A percentile compares a stretch with the other conserved stretches of the same genome.
These are phyloP conservation scores for Ogataea degrootiae DNA, from an alignment of 805 yeast species.

Conservation along the genomic window DNA sequence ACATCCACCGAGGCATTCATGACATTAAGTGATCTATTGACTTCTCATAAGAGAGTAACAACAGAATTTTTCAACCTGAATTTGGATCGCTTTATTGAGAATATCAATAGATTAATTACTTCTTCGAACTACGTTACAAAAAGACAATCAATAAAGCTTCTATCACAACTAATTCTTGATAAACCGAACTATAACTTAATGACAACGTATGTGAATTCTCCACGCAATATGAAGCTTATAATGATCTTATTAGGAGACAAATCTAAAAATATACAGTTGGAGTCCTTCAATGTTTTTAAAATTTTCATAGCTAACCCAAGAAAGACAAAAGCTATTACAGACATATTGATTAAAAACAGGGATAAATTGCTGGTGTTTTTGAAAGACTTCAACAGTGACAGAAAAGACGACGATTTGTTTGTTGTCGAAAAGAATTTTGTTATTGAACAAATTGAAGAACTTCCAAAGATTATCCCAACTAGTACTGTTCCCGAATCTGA, in stretches of 20 bases:
- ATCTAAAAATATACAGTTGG: conserved; percentile 82
- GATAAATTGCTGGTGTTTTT: conserved; percentile 70
- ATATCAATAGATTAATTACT: conserved; percentile 65
- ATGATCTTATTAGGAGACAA: conserved; percentile 86
- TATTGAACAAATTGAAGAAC: conserved; percentile 62
- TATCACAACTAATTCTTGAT: conserved; percentile 66
- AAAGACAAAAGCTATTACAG: conserved; percentile 72
- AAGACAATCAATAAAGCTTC: conserved; percentile 78
- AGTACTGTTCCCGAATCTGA: conserved; percentile 5
- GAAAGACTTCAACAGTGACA: conserved; percentile 54
- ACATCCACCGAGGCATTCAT: conserved; percentile 86
- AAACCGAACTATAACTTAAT: conserved; percentile 69
- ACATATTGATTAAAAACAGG: conserved; percentile 79
- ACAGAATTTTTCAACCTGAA: conserved; percentile 64
- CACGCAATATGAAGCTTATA: conserved; percentile 77
- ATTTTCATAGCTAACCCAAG: conserved; percentile 95
- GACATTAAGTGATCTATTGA: conserved; percentile 65
- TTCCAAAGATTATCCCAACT: conserved; percentile 51
- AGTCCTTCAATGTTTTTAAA: conserved; percentile 90
- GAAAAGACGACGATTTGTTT: conserved; percentile 61
- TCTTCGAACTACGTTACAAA: conserved; percentile 87
- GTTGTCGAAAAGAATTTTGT: conserved; percentile 80
- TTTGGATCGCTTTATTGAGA: conserved; percentile 50
- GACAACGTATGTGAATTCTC: conserved; percentile 71
- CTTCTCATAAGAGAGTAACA: conserved; percentile 63